phyloP scores from a whole-genome alignment of 2,329 filamentous ascomycete genomes.

The Colletotrichum australisinense region DNA sequence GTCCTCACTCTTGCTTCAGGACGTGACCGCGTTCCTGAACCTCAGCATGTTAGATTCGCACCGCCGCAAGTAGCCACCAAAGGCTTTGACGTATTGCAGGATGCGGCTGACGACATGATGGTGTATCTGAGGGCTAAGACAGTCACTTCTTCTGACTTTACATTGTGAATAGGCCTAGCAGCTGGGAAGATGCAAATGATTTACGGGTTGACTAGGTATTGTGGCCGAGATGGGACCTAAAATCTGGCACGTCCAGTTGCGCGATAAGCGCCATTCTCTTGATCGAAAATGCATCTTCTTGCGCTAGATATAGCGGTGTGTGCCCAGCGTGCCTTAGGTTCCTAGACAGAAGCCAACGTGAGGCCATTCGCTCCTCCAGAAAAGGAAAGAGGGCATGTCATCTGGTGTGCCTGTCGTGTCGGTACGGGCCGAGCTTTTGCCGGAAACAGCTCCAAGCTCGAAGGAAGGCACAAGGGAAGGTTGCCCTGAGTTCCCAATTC shows the following conservation, averaged over 20 bases:
- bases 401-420: conserved; percentile 13
- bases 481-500: conserved; percentile 3
- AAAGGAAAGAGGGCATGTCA: background rate
- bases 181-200: background rate
- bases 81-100: background rate
- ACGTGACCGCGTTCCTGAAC: conserved; percentile 6
- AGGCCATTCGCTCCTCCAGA: background rate
- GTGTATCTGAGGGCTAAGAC: background rate
- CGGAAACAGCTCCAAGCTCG: background rate
- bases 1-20: background rate
- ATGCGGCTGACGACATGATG: background rate
- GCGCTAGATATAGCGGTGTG: background rate
- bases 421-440: conserved; percentile 29
- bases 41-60: background rate
- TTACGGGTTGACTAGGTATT: background rate
- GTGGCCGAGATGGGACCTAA: background rate
- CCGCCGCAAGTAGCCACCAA: background rate
- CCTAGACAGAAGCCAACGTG: background rate
- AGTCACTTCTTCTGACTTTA: background rate
- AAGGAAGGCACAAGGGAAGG: background rate
- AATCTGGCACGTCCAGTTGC: background rate
- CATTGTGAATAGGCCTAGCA: background rate
- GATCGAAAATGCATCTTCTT: background rate
- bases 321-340: background rate
- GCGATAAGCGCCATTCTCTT: background rate